Percentiles rank a stretch among this genome's conserved stretches.
These are phyloP conservation scores for Eucalyptus microcorys DNA, from an alignment of 345 rosid species.

Conservation along the genomic window DNA sequence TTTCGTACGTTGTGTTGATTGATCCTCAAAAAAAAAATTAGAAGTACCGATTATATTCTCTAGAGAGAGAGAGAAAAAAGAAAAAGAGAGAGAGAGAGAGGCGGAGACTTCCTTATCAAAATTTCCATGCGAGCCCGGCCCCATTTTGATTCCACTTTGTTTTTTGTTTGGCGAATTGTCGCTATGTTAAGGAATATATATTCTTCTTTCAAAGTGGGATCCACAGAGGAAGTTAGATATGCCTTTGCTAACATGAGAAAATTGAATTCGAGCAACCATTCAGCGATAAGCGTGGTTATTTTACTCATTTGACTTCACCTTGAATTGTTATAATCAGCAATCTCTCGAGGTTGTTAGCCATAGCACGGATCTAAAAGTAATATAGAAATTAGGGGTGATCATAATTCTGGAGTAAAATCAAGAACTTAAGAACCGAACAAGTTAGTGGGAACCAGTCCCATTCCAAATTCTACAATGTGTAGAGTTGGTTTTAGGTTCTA, in stretches of 20 bases:
- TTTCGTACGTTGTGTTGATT: background rate
- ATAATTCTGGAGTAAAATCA: no score
- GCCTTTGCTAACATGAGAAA: background rate
- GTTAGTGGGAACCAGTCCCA: no score
- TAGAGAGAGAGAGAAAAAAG: background rate
- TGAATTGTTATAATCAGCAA: background rate
- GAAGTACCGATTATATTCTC: background rate
- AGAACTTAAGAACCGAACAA: no score
- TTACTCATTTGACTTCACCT: background rate
- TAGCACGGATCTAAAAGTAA: background rate
- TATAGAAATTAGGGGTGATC: no score
- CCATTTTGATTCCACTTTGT: background rate
- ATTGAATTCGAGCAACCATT: background rate
- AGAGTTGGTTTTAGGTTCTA: no score
- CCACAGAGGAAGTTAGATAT: background rate
- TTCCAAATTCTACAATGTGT: no score
- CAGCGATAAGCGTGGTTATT: background rate
- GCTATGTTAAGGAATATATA: background rate
- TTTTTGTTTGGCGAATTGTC: background rate
- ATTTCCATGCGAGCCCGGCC: background rate
- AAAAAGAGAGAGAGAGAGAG: background rate
- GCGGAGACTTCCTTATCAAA: background rate
- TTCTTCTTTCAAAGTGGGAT: background rate
- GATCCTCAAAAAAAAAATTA: background rate
- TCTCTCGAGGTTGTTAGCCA: background rate